phyloP scores from a whole-genome alignment of 495 filamentous ascomycete species.

The Bombardia bombarda region DNA sequence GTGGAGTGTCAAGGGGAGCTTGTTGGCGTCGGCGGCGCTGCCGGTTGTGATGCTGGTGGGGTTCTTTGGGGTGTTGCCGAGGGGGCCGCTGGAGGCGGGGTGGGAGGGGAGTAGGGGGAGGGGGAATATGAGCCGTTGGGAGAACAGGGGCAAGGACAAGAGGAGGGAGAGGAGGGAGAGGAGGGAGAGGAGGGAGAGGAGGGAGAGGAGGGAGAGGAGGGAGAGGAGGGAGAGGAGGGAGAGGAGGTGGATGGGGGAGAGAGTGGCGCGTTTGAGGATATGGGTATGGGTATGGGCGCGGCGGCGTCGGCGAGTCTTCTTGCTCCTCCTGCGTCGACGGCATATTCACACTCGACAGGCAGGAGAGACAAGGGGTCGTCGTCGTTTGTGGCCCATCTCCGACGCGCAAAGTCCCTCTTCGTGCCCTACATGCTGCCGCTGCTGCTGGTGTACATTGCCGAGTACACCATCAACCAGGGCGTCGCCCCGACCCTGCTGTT shows the following conservation, averaged over 20 bases:
- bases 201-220: constrained; percentile 14
- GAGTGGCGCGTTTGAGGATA: no score
- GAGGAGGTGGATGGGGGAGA: no score
- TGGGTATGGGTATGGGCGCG: constrained; percentile 15
- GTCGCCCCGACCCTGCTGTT: constrained; percentile 86
- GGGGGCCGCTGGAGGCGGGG: neutral
- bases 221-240: constrained; percentile 23
- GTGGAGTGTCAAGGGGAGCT: constrained; percentile 58
- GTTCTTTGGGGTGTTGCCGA: constrained; percentile 59
- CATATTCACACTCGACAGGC: neutral
- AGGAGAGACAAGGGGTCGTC: constrained; percentile 16
- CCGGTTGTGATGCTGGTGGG: constrained; percentile 75
- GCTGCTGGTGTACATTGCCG: constrained; percentile 84
- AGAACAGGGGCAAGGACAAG: constrained; percentile 37
- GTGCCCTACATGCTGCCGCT: constrained; percentile 76
- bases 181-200: constrained; percentile 15
- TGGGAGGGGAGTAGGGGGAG: constrained; percentile 8
- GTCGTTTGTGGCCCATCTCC: constrained; percentile 39
- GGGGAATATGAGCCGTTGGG: constrained; percentile 35
- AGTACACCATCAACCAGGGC: constrained; percentile 95
- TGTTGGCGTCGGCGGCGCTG: constrained; percentile 69
- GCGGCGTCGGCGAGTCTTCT: constrained; percentile 19
- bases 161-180: constrained; percentile 27
- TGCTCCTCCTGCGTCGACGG: neutral
- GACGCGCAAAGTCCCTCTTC: constrained; percentile 35